A percentile compares a stretch with the other conserved stretches of the same genome.
These are phyloP conservation scores for Closterium sp. DNA, from an alignment of 139 green algal genomes.

Conservation along the genomic window DNA sequence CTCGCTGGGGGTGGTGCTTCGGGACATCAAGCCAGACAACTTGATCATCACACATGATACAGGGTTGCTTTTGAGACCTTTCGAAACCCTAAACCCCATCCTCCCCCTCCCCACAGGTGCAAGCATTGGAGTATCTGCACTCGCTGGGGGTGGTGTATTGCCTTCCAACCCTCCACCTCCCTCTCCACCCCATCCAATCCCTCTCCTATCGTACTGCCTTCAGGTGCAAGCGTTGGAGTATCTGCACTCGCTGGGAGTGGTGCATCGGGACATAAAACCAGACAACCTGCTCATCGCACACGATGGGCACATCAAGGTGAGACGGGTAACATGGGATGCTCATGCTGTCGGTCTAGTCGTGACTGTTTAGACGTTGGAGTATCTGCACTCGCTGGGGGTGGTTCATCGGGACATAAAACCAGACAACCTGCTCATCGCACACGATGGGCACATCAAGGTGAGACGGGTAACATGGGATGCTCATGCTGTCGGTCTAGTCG, in stretches of 20 bases:
- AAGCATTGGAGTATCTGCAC: neutral
- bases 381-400: slow-evolving; percentile 86
- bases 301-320: slow-evolving; percentile 49
- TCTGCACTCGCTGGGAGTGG: too few relatives aligned
- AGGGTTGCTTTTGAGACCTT: too few relatives aligned
- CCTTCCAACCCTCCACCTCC: too few relatives aligned
- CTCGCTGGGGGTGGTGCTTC: neutral
- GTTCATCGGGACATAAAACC: slow-evolving; percentile 94
- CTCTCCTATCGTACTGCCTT: too few relatives aligned
- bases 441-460: slow-evolving; percentile 86
- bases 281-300: slow-evolving; percentile 66
- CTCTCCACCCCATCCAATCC: too few relatives aligned
- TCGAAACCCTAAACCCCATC: too few relatives aligned
- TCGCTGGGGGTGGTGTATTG: neutral
- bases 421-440: slow-evolving; percentile 91
- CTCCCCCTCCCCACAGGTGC: neutral
- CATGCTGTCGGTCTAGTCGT: too few relatives aligned
- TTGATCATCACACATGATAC: too few relatives aligned
- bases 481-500: neutral
- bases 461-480: neutral
- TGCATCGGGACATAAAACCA: too few relatives aligned
- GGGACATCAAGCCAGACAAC: too few relatives aligned
- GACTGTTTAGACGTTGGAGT: slow-evolving; percentile 89
- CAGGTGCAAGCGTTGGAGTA: too few relatives aligned
- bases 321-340: too few relatives aligned